Evolutionary conservation across 805 yeast genomes (phyloP), one percentile per base, ranked within the genome.

Genomic region (Candida wancherniae): DNA sequence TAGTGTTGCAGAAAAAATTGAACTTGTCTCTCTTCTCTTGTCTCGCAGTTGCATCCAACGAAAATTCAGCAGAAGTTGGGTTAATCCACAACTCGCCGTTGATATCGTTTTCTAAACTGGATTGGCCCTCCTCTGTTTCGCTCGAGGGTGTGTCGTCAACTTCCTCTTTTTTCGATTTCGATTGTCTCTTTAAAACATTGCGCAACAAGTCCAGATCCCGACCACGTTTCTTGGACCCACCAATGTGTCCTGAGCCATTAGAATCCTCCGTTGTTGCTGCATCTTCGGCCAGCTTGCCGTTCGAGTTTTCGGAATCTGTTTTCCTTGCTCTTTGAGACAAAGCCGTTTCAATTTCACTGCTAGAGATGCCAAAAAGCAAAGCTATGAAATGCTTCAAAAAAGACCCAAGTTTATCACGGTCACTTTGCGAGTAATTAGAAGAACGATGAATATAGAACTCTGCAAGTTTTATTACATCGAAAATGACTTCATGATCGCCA

Each of bases 1-100:
- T 79, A 4, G 95, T 80, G 57, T 90, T 88, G 39, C 84, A 85
- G 66, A 90, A 92, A 47, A 88, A 57, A 54, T 87, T 88, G 65
- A 63, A 86, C 28, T 68, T 73, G 18, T 63, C 65, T 47, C 88
- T 72, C 33, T 48, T 54, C 33, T 63, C 63, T 9, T 49, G 40
- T 18, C 33, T 42, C 5, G 47, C 47, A 3, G 33, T 34, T 12
- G 55, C 58, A 24, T 45, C 54, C 27, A 58, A 45, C 5, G 59
- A 47, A 30, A 55, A 54, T 31, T 42, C 44, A 10, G 40, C 30
- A 9, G 59, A 55, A 8, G 63, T 50, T 2, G 71, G 57, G 27
- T 58, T 55, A 33, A 66, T 64, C 71, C 71, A 66, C 34, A 62
- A 48, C 33, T 66, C 71, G 32, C 63, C 62, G 0, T 66, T 53